Conservation (phyloP, 148 eudicot genomes). For the Amaranthus palmeri region DNA sequence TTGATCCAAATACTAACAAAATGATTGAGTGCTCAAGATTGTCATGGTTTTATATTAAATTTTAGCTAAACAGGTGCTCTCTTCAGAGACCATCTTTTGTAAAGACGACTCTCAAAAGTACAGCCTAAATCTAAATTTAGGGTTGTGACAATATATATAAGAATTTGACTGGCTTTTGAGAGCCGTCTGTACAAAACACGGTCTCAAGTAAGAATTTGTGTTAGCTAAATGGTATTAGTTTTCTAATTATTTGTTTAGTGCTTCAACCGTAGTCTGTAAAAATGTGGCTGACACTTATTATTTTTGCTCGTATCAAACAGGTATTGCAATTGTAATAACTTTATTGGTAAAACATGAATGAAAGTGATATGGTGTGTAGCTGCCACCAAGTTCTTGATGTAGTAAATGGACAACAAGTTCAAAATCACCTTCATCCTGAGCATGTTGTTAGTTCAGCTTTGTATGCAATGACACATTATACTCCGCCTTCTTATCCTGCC, state of each 20-base stretch:
- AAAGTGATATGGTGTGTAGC: conserved; percentile 55
- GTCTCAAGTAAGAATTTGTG: too few species aligned
- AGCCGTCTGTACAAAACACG: too few species aligned
- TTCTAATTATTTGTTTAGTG: background rate
- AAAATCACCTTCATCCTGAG: conserved; percentile 49
- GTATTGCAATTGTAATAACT: conserved; percentile 6
- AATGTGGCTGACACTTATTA: background rate
- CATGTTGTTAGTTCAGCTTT: conserved; percentile 41
- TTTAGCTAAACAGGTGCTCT: too few species aligned
- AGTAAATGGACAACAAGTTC: conserved; percentile 54
- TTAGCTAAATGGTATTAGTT: background rate
- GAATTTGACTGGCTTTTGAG: too few species aligned
- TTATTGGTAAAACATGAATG: conserved; percentile 43
- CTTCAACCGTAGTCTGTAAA: background rate
- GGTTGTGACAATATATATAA: too few species aligned
- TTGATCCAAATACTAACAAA: too few species aligned
- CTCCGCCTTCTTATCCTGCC: conserved; percentile 50
- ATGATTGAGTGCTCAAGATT: too few species aligned
- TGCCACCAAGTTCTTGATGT: conserved; percentile 48
- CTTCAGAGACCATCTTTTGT: too few species aligned
- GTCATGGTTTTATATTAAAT: too few species aligned
- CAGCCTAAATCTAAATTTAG: too few species aligned
- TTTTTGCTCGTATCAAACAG: conserved; percentile 13
- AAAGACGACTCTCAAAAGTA: too few species aligned
- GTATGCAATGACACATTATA: conserved; percentile 52